These are phyloP conservation scores for Epithele typhae DNA, from an alignment of 768 basidiomycete species.

Conservation along the genomic window DNA sequence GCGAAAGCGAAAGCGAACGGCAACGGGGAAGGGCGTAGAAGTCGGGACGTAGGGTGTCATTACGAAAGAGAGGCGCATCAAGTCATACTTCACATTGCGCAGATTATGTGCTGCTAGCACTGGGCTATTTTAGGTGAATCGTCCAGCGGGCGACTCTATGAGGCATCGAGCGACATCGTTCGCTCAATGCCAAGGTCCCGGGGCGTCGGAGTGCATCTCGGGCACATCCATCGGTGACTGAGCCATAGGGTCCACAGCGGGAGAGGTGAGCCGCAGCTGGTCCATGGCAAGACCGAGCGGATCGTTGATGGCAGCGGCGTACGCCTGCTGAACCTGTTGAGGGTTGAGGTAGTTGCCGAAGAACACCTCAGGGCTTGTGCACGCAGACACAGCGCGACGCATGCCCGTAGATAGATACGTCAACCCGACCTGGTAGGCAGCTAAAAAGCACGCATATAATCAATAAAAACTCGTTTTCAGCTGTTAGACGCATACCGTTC, in stretches of 20 bases:
- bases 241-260: slow-evolving; percentile 5
- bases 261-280: slow-evolving; percentile 22
- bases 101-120: too few species aligned
- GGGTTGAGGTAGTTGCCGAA: slow-evolving; percentile 47
- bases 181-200: too few species aligned
- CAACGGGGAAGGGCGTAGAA: too few species aligned
- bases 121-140: too few species aligned
- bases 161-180: too few species aligned
- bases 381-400: slow-evolving; percentile 92
- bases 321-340: slow-evolving; percentile 30
- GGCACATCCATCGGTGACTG: background rate
- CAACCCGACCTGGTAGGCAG: slow-evolving; percentile 95
- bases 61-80: too few species aligned
- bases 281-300: slow-evolving; percentile 38
- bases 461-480: too few species aligned
- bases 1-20: too few species aligned
- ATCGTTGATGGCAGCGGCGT: slow-evolving; percentile 26
- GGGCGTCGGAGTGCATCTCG: too few species aligned
- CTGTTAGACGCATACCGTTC: slow-evolving; percentile 57
- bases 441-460: slow-evolving; percentile 41
- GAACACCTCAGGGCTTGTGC: slow-evolving; percentile 90
- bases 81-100: too few species aligned
- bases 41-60: too few species aligned
- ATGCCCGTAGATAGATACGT: slow-evolving; percentile 91
- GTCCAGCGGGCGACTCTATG: too few species aligned